phyloP scores from a whole-genome alignment of 306 rosid species.

The Carpinus fangiana region DNA sequence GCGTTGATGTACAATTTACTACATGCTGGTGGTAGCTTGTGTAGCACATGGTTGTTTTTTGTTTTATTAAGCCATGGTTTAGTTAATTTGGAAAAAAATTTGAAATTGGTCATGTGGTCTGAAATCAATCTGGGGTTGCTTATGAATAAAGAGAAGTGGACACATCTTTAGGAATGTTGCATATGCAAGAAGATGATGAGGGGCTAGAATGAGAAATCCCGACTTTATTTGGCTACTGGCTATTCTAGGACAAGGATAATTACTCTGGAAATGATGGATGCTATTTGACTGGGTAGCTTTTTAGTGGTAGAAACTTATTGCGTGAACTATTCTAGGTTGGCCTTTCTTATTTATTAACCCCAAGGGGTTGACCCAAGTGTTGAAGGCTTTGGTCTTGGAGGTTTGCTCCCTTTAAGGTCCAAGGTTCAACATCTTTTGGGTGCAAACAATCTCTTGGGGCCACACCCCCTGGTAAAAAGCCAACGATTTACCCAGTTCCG shows the following conservation, averaged over 20 bases:
- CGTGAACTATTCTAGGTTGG: not conserved
- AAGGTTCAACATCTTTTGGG: too few relatives aligned
- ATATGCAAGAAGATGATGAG: not conserved
- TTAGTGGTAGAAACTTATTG: not conserved
- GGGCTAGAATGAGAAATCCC: not conserved
- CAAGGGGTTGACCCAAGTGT: too few relatives aligned
- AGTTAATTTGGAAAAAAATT: not conserved
- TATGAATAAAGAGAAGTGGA: not conserved
- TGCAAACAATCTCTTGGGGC: too few relatives aligned
- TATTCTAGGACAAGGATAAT: not conserved
- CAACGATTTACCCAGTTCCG: too few relatives aligned
- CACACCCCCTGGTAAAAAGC: too few relatives aligned
- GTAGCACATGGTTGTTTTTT: conserved; percentile 6
- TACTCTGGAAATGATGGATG: not conserved
- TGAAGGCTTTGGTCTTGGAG: too few relatives aligned
- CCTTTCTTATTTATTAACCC: not conserved
- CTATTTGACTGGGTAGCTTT: not conserved
- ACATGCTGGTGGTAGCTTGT: too few relatives aligned
- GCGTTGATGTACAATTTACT: not conserved
- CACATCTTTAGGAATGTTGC: not conserved
- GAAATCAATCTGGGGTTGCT: not conserved
- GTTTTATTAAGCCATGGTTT: not conserved
- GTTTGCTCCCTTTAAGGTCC: too few relatives aligned
- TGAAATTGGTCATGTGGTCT: not conserved
- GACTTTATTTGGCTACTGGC: not conserved